Evolutionary conservation across 2,329 filamentous ascomycete genomes (phyloP), one percentile per base, ranked within the genome.

Genomic region (Penicillium sp.): DNA sequence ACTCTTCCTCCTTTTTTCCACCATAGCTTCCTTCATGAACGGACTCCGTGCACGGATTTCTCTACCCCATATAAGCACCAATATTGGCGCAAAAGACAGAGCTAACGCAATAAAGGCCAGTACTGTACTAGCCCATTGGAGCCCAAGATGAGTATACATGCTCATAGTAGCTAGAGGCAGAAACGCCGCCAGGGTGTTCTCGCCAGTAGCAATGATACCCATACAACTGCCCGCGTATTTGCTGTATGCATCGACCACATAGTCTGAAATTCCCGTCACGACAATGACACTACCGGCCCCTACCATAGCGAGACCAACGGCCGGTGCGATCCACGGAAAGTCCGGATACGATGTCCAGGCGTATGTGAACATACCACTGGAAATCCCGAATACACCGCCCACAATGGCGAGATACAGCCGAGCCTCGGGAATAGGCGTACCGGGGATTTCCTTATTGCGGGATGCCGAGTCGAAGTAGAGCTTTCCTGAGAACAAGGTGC

Each of bases 191-290:
- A 79, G 70, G 0, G 68, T 60, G 53, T 78, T 79, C 54, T 79
- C 71, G 3, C 77, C 69, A 0, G 79, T 69, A 0, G 73, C 77
- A 16, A 77, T 75, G 4, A 77, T 77, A 2, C 73, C 75, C 1
- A 79, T 67, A 1, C 77, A 75, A 16, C 76, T 79, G 0, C 72
- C 78, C 4, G 79, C 77, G 55, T 78, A 79, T 27, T 76, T 72
- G 21, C 75, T 72, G 55, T 81, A 81, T 0, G 79, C 74, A 60
- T 81, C 77, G 4, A 74, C 73, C n/a, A 78, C 68, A 50, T 79
- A 79, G 66, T 81, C 79, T 1, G 77, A 72, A 6, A 77, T 77
- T 13, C 76, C 77, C 21, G 79, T 70, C 48, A 76, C 72, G 6
- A 79, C 79, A 18, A 72, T 66, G 3, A 73, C 71, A 4, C 76